A percentile compares a stretch with the other conserved stretches of the same genome.
Evolutionary conservation across 179 eudicot genomes (phyloP).

Genomic region (Silene vulgaris): DNA sequence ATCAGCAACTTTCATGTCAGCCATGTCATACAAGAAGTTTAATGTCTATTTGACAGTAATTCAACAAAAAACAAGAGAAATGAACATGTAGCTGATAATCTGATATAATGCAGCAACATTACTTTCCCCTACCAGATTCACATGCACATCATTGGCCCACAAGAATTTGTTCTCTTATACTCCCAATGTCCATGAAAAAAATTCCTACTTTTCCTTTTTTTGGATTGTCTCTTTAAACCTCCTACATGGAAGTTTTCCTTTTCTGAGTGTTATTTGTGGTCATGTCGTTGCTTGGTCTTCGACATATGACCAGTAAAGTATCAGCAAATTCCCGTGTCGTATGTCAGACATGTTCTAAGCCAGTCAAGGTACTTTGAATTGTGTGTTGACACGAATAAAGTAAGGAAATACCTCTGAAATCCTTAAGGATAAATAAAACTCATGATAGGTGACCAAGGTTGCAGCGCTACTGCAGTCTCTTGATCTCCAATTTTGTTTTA

Average conservation of each 20-base stretch:
- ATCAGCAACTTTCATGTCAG: conserved; percentile 18
- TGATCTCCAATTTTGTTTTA: background rate
- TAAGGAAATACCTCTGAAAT: background rate
- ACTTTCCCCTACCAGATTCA: background rate
- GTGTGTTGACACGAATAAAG: conserved; percentile 15
- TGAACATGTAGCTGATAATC: background rate
- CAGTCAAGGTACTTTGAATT: conserved; percentile 3
- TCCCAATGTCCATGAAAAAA: background rate
- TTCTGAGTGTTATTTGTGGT: background rate
- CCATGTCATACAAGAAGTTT: background rate
- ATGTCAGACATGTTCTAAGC: conserved; percentile 2
- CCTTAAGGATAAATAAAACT: background rate
- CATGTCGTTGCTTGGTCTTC: background rate
- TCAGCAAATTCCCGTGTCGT: background rate
- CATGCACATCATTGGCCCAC: background rate
- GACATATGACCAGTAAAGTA: background rate
- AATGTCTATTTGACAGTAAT: conserved; percentile 10
- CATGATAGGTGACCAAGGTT: background rate
- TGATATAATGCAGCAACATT: background rate
- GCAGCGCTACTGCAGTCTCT: background rate
- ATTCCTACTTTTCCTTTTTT: too few relatives aligned
- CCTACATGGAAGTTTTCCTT: background rate
- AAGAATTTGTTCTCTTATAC: background rate
- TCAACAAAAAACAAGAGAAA: background rate
- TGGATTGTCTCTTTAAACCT: background rate